A percentile compares a stretch with the other conserved stretches of the same genome.
These are phyloP conservation scores for Suillus placidus DNA, from an alignment of 768 basidiomycete species.

Conservation along the genomic window DNA sequence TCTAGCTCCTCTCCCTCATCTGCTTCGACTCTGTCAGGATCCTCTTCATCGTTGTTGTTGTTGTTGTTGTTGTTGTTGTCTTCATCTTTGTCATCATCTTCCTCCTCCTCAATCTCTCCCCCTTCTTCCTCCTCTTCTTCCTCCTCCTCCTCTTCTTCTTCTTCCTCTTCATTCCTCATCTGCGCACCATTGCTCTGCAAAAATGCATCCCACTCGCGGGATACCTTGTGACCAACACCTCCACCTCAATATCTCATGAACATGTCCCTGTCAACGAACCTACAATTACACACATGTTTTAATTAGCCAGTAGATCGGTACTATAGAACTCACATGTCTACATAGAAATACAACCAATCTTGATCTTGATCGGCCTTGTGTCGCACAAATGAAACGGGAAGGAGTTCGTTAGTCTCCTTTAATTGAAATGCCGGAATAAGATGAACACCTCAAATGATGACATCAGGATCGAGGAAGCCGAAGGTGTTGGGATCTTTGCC, in stretches of 20 bases:
- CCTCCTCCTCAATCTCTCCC: not conserved
- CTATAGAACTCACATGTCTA: too few relatives aligned
- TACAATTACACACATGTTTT: too few relatives aligned
- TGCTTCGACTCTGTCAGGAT: not conserved
- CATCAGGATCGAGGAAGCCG: too few relatives aligned
- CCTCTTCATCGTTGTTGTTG: too few relatives aligned
- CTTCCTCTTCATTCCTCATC: not conserved
- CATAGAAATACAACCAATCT: conserved; percentile 36
- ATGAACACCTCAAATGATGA: too few relatives aligned
- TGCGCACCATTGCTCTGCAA: not conserved
- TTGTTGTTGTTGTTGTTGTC: too few relatives aligned
- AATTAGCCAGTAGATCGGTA: too few relatives aligned
- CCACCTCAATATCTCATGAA: too few relatives aligned
- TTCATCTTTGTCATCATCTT: not conserved
- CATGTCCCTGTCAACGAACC: too few relatives aligned
- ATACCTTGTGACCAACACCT: too few relatives aligned
- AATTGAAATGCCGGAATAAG: conserved; percentile 38
- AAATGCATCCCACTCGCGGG: too few relatives aligned
- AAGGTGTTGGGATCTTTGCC: too few relatives aligned
- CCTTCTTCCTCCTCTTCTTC: not conserved
- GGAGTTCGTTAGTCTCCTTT: conserved; percentile 18
- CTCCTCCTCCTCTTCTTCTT: not conserved
- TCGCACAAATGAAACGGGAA: not conserved
- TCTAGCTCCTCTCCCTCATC: conserved; percentile 11
- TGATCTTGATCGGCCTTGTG: conserved; percentile 15